Evolutionary conservation across 106 monocot species (phyloP).

Genomic region (Vanilla planifolia): DNA sequence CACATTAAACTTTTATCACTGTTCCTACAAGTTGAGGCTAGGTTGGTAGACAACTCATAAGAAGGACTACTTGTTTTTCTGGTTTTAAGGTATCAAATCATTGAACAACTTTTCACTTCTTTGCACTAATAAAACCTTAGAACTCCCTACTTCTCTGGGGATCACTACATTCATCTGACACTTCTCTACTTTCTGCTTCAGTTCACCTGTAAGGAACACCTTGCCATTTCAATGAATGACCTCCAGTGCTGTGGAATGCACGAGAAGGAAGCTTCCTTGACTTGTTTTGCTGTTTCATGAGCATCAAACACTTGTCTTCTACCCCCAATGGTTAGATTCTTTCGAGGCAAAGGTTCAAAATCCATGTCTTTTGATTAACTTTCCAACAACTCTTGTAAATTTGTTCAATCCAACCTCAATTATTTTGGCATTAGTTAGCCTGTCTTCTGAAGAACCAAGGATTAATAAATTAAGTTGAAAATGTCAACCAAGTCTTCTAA

Average conservation of each 20-base stretch:
- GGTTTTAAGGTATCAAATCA: no score
- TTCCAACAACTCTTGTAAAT: no score
- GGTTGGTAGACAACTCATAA: no score
- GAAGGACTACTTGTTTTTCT: no score
- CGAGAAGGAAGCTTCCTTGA: neutral
- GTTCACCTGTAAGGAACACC: neutral
- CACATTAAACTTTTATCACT: no score
- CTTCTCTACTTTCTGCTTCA: neutral
- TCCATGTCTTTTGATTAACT: slow-evolving; percentile 1
- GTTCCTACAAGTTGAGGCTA: no score
- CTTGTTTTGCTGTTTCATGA: neutral
- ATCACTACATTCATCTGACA: neutral
- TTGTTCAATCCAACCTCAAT: no score
- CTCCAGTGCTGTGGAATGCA: no score
- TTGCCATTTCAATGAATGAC: no score
- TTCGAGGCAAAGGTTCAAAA: neutral
- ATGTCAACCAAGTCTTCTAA: slow-evolving; percentile 72
- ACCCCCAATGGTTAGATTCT: neutral
- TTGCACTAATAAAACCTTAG: slow-evolving; percentile 3
- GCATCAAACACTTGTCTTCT: neutral
- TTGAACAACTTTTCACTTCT: neutral
- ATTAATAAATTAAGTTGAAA: neutral
- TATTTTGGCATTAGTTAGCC: neutral
- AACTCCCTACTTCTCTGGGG: neutral
- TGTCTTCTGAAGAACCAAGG: no score